Base-by-base conservation (phyloP, 78 protist genomes). In the Dictyostelium brefeldianum region DNA sequence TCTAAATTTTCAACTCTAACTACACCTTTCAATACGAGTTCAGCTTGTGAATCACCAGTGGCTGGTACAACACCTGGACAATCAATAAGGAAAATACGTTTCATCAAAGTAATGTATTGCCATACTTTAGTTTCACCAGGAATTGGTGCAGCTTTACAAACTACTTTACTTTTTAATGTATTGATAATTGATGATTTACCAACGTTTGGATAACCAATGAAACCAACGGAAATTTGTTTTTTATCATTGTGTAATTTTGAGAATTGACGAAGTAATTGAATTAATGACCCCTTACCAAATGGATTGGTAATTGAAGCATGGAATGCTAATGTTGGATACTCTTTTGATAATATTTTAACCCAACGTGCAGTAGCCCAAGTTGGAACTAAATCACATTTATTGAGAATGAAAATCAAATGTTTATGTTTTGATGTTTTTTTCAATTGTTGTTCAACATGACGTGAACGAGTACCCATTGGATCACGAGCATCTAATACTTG, bases 71-170 rank as follows among this genome's bases (percentile, higher is more conserved):
- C 96, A 20, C 99, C 99, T 17, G 99, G 99, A 92, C 99, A 99
- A 94, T 99, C 99, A 92, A 99, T 98, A 22, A 99, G 87, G 96
- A 75, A 99, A 95, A 99, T 98, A 59, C 95, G 41, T 78, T 90
- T 77, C 96, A 97, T 96, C 54, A 99, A 96, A 18, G 99, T 94
- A 31, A 99, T 91, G 97, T 99, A 99, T 91, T 99, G 99, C 99
- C 99, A 99, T n/a, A 99, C 99, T 82, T 99, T 99, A 11, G 99
- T 99, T 94, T 99, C 99, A 15, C 99, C 99, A 0, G 99, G 99
- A 31, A 98, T 92, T 12, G 99, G 99, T 0, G 99, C 99, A 7
- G 97, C 99, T 69, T 89, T 95, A 95, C 99, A 98, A 29, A 94
- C 99, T 22, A 48, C 64, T 89, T 98, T 97, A 65, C 83, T 36